A percentile compares a stretch with the other conserved stretches of the same genome.
These are phyloP conservation scores for Hypoxylon subgilvum DNA, from an alignment of 495 filamentous ascomycete genomes.

Conservation along the genomic window DNA sequence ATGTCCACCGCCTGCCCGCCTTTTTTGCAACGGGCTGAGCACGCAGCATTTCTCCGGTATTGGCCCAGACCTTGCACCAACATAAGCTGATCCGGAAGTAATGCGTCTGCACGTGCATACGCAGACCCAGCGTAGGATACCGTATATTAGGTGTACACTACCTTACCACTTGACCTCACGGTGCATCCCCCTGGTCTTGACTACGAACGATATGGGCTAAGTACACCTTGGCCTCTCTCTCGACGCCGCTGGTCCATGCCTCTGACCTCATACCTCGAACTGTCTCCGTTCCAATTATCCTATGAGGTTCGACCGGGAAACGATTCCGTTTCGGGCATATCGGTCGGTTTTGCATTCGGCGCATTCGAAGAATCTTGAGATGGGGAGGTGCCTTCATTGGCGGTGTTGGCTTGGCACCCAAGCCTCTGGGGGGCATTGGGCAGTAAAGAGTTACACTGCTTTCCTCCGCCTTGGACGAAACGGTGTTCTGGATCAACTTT, in stretches of 20 bases:
- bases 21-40: constrained; percentile 26
- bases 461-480: constrained; percentile 31
- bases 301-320: constrained; percentile 16
- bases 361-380: constrained; percentile 28
- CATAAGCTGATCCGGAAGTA: constrained; percentile 31
- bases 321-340: constrained; percentile 23
- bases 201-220: constrained; percentile 14
- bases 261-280: constrained; percentile 20
- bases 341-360: constrained; percentile 32
- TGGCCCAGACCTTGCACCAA: constrained; percentile 26
- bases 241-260: constrained; percentile 13
- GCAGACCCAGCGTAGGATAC: constrained; percentile 22
- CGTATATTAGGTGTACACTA: constrained; percentile 25
- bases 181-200: constrained; percentile 19
- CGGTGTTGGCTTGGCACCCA: constrained; percentile 34
- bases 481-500: constrained; percentile 34
- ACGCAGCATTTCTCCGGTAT: constrained; percentile 32
- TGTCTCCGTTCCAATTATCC: constrained; percentile 9
- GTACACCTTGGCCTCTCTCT: constrained; percentile 14
- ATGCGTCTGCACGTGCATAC: constrained; percentile 31
- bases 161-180: constrained; percentile 17
- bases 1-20: no score
- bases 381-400: constrained; percentile 32
- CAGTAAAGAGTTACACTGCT: constrained; percentile 39
- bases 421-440: constrained; percentile 32